Base-by-base conservation (phyloP, 352 stramenopile species). In the Phytophthora chlamydospora region DNA sequence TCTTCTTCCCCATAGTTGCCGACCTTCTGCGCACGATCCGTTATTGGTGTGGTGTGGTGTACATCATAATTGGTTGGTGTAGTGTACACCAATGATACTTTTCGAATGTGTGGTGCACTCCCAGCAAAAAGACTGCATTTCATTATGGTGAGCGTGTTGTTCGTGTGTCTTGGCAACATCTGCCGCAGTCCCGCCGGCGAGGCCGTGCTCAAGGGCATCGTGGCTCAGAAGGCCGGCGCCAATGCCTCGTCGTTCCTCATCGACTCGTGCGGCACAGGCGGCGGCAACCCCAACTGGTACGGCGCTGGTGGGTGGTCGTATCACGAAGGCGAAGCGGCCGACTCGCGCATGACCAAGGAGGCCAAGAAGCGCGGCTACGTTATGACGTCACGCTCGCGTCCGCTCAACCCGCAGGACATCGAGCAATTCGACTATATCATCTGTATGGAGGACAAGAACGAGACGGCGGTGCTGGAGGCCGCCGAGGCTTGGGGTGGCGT, bases 81-180 rank as follows among this genome's bases (percentile, higher is more conserved):
- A 13, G 10, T 9, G 11, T 10, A 46, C 29, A 43, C 14, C 33
- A 62, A 6, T 1, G 46, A 48, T 40, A 13, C 29, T 13, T 19
- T 29, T 17, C n/a, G 24, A 29, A 29, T 29, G 24, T 29, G 35
- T 62, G 4, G 4, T 27, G 38, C 56, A 60, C 48, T 59, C 66
- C 67, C 34, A 69, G 51, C 66, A 75, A 34, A 14, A 35, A 6
- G n/a, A 62, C 41, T 49, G 43, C 46, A 62, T 45, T 61, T 55
- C 11, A 60, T 24, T 44, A 88, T 88, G 78, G 64, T 71, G 61
- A 83, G 76, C 45, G 88, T 97, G 51, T 44, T 96, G 60, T 97
- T 97, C 50, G 87, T 97, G 49, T 97, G 90, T 58, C 73, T 97
- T 35, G 90, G 90, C 39, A 97, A 97, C 45, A 96, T 97, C 52